Conservation (phyloP, 495 filamentous ascomycete genomes). For the Oidiodendron maius region DNA sequence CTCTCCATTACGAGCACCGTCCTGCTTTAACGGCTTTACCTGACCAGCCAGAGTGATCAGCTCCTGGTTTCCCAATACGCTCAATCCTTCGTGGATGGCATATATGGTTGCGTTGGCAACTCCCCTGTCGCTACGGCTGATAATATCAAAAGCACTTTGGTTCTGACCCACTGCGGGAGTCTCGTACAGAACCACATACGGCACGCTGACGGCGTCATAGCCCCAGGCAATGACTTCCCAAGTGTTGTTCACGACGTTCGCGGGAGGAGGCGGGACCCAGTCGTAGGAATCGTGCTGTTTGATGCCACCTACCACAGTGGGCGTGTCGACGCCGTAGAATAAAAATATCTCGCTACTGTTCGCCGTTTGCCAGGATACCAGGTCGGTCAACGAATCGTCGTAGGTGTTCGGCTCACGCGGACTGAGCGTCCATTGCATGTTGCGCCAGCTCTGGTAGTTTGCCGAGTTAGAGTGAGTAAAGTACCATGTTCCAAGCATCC, state of each 20-base stretch:
- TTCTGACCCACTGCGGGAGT: background rate
- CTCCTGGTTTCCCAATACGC: too few species aligned
- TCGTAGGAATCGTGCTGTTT: background rate
- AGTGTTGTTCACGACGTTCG: background rate
- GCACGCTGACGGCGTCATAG: background rate
- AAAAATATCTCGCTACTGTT: background rate
- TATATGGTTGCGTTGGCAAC: too few species aligned
- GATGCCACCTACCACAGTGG: background rate
- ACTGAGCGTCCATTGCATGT: constrained; percentile 3
- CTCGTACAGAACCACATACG: background rate
- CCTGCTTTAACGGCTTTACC: too few species aligned
- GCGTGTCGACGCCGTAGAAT: background rate
- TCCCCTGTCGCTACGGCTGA: too few species aligned
- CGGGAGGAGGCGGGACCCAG: background rate
- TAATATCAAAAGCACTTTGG: too few species aligned
- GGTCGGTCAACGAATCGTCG: background rate
- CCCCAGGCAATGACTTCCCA: constrained; percentile 3
- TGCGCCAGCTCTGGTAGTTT: background rate
- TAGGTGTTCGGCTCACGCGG: background rate
- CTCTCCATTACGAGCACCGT: too few species aligned
- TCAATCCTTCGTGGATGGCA: too few species aligned
- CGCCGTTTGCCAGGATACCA: background rate
- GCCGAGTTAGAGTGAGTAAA: background rate
- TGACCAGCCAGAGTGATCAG: too few species aligned
- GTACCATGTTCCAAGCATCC: too few species aligned